A percentile compares a stretch with the other conserved stretches of the same genome.
Evolutionary conservation across 257 asterid species (phyloP).

Genomic region (Capsicum baccatum): DNA sequence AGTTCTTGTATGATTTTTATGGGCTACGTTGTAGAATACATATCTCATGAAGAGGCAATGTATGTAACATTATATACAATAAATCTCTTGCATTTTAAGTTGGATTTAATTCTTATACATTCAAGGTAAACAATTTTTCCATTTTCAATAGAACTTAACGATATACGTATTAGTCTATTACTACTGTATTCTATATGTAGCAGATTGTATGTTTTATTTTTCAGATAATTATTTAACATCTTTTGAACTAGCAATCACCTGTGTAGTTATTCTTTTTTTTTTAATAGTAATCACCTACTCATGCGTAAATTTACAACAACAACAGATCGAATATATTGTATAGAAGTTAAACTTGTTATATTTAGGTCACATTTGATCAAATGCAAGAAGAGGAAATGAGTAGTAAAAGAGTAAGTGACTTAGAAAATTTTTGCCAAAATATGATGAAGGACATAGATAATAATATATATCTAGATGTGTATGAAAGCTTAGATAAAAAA

Average conservation of each 20-base stretch:
- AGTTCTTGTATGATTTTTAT: not conserved
- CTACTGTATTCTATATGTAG: not conserved
- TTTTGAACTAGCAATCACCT: not conserved
- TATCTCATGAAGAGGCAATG: not conserved
- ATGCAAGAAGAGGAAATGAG: not conserved
- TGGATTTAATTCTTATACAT: not conserved
- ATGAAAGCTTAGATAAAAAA: too few species aligned
- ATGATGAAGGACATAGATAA: not conserved
- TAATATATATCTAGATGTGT: not conserved
- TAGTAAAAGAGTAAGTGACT: not conserved
- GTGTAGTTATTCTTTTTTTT: not conserved
- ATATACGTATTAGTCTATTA: not conserved
- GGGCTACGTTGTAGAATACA: not conserved
- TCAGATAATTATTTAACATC: not conserved
- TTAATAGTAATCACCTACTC: too few species aligned
- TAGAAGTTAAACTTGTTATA: too few species aligned
- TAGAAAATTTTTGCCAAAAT: not conserved
- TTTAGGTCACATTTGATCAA: not conserved
- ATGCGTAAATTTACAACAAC: too few species aligned
- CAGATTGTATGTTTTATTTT: not conserved
- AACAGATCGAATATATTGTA: too few species aligned
- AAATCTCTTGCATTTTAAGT: not conserved
- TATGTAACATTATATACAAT: not conserved
- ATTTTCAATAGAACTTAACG: not conserved
- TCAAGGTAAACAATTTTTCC: not conserved